Conservation (phyloP, 371 early-diverging fungal genomes). For the Apophysomyces ossiformis region DNA sequence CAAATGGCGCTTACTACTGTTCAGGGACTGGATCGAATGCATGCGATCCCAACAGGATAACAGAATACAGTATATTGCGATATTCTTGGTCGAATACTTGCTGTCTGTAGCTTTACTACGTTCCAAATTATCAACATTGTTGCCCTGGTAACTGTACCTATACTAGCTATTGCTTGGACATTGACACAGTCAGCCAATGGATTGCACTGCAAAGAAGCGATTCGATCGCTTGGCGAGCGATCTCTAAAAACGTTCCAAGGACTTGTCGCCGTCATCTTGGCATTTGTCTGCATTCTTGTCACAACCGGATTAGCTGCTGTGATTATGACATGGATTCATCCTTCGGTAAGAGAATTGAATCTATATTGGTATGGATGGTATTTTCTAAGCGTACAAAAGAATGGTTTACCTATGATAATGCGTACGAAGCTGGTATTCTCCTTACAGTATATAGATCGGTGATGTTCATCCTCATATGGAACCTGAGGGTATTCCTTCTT, state of each 20-base stretch:
- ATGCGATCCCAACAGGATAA: constrained; percentile 24
- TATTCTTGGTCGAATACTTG: constrained; percentile 51
- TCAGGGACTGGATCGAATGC: constrained; percentile 33
- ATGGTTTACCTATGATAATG: constrained; percentile 4
- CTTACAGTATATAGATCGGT: too few relatives aligned
- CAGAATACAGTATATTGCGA: constrained; percentile 47
- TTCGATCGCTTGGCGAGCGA: background rate
- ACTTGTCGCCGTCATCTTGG: background rate
- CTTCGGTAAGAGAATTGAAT: too few relatives aligned
- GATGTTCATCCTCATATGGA: too few relatives aligned
- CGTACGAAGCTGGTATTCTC: constrained; percentile 33
- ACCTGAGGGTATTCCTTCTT: too few relatives aligned
- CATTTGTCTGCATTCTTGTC: background rate
- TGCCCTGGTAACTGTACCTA: constrained; percentile 37
- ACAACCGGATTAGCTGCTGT: background rate
- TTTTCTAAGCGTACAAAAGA: too few relatives aligned
- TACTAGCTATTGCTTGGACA: constrained; percentile 15
- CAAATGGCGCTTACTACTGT: constrained; percentile 46
- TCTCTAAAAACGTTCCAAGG: background rate
- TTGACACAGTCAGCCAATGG: background rate
- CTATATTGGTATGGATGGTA: too few relatives aligned
- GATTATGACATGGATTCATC: background rate
- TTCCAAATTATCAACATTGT: constrained; percentile 46
- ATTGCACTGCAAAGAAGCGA: background rate
- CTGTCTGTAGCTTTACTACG: constrained; percentile 51